phyloP scores from a whole-genome alignment of 257 asterid genomes.

The Mentha longifolia region DNA sequence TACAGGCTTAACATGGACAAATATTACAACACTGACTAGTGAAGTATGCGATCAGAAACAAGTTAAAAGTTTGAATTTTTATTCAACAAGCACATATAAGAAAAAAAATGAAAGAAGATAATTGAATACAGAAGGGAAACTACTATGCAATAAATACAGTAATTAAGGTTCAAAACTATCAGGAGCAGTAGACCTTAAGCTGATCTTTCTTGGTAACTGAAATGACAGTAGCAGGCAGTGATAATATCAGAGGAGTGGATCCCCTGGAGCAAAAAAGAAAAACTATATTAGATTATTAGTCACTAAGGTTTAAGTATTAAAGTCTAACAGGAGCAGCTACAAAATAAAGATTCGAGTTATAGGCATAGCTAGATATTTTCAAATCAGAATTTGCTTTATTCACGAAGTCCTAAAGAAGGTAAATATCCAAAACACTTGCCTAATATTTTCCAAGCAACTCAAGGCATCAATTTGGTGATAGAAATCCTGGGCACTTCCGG shows the following conservation, averaged over 20 bases:
- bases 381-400: not conserved
- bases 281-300: slow-evolving; percentile 29
- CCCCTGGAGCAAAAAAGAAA: slow-evolving; percentile 54
- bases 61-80: slow-evolving; percentile 27
- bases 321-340: not conserved
- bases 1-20: slow-evolving; percentile 6
- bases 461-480: slow-evolving; percentile 83
- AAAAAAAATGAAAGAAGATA: slow-evolving; percentile 8
- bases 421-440: slow-evolving; percentile 46
- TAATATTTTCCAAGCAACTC: slow-evolving; percentile 71
- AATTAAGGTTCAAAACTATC: slow-evolving; percentile 30
- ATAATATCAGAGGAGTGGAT: slow-evolving; percentile 78
- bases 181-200: slow-evolving; percentile 67
- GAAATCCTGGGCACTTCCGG: slow-evolving; percentile 80
- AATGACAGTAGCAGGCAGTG: slow-evolving; percentile 81
- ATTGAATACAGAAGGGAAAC: slow-evolving; percentile 2
- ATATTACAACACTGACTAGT: slow-evolving; percentile 24
- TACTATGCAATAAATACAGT: slow-evolving; percentile 16
- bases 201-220: slow-evolving; percentile 78
- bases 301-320: slow-evolving; percentile 1
- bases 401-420: slow-evolving; percentile 13
- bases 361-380: slow-evolving; percentile 10
- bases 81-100: not conserved
- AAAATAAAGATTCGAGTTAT: not conserved
- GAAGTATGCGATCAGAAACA: slow-evolving; percentile 11